Percentiles rank a stretch among this genome's conserved stretches.
Conservation (phyloP, 2,329 filamentous ascomycete genomes). For the Aureobasidium sp. region DNA sequence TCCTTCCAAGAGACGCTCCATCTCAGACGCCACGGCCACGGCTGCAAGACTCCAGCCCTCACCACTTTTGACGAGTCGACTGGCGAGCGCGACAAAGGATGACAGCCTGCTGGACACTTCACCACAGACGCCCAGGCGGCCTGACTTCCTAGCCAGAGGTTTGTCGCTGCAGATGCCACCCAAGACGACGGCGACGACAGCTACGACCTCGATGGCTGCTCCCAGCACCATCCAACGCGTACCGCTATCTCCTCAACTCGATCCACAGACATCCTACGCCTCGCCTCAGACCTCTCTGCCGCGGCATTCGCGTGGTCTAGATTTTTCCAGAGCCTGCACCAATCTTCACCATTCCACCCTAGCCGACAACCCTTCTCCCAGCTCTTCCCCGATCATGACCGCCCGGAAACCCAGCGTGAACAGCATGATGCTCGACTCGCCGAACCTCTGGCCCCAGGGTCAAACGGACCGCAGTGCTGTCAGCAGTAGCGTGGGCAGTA, state of each 20-base stretch:
- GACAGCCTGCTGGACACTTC: slow-evolving; percentile 35
- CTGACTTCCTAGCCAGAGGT: slow-evolving; percentile 55
- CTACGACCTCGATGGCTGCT: slow-evolving; percentile 34
- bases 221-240: slow-evolving; percentile 46
- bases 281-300: slow-evolving; percentile 84
- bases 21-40: slow-evolving; percentile 36
- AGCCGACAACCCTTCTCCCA: slow-evolving; percentile 78
- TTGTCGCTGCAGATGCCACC: slow-evolving; percentile 65
- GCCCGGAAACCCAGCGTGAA: slow-evolving; percentile 40
- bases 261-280: slow-evolving; percentile 75
- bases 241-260: slow-evolving; percentile 78
- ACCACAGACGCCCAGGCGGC: slow-evolving; percentile 59
- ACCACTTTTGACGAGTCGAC: slow-evolving; percentile 37
- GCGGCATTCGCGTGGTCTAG: slow-evolving; percentile 78
- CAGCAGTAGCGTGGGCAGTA: slow-evolving; percentile 75
- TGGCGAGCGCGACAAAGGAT: slow-evolving; percentile 34
- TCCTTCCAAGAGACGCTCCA: slow-evolving; percentile 36
- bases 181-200: slow-evolving; percentile 35
- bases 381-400: slow-evolving; percentile 80
- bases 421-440: slow-evolving; percentile 52
- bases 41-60: slow-evolving; percentile 34
- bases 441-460: slow-evolving; percentile 40
- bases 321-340: slow-evolving; percentile 88
- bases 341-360: slow-evolving; percentile 93
- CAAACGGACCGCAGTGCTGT: slow-evolving; percentile 60